These are phyloP conservation scores for Debaryomyces tyrocola DNA, from an alignment of 805 yeast species.

Conservation along the genomic window DNA sequence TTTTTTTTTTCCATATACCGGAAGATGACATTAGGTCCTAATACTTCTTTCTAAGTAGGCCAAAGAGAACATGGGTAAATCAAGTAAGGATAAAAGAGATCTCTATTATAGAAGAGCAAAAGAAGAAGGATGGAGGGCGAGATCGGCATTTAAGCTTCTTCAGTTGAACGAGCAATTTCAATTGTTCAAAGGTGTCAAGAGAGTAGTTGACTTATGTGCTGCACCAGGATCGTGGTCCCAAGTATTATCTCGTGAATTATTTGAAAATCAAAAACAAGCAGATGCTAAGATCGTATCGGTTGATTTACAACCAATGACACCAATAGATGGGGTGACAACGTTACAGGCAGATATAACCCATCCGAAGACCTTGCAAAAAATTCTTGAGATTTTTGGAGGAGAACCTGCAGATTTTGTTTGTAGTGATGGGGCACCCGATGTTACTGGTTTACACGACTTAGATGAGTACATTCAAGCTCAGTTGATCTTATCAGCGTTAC, in stretches of 20 bases:
- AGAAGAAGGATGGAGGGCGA: conserved; percentile 96
- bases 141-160: conserved; percentile 91
- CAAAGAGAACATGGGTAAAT: conserved; percentile 70
- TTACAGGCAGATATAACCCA: conserved; percentile 97
- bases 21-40: conserved; percentile 1
- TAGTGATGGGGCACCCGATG: conserved; percentile 98
- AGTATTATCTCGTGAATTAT: conserved; percentile 74
- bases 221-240: conserved; percentile 99
- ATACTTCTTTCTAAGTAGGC: not conserved
- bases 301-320: conserved; percentile 96
- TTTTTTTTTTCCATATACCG: conserved; percentile 3
- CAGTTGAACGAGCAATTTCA: conserved; percentile 91
- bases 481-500: conserved; percentile 85
- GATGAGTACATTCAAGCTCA: conserved; percentile 98
- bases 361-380: conserved; percentile 78
- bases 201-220: conserved; percentile 97
- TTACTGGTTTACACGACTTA: conserved; percentile 93
- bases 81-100: conserved; percentile 93
- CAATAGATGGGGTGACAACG: conserved; percentile 86
- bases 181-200: conserved; percentile 64
- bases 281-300: conserved; percentile 85
- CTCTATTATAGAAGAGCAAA: conserved; percentile 90
- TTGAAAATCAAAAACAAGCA: conserved; percentile 37
- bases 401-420: conserved; percentile 94
- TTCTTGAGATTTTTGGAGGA: conserved; percentile 82